These are phyloP conservation scores for Lyophyllum semitale DNA, from an alignment of 768 basidiomycete species.

Conservation along the genomic window DNA sequence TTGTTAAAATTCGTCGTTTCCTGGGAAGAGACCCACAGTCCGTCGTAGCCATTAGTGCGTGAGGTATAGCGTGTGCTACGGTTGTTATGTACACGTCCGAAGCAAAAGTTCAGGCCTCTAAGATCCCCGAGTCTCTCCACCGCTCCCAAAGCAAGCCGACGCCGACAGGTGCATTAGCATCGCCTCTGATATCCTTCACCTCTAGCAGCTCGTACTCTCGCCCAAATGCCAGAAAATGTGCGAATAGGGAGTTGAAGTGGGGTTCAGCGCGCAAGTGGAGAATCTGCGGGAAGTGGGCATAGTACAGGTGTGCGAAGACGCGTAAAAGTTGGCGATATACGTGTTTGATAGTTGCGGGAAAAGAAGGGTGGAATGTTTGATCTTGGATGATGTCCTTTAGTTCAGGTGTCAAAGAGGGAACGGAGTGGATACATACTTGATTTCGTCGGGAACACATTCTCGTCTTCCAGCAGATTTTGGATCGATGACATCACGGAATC, in stretches of 20 bases:
- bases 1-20: neutral
- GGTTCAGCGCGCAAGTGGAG: conserved; percentile 92
- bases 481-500: conserved; percentile 98
- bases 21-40: neutral
- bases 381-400: conserved; percentile 44
- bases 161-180: conserved; percentile 61
- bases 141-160: conserved; percentile 83
- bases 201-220: conserved; percentile 91
- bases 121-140: conserved; percentile 84
- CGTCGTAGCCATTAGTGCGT: neutral
- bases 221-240: conserved; percentile 96
- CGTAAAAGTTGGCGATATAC: conserved; percentile 96
- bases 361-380: conserved; percentile 82
- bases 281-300: conserved; percentile 89
- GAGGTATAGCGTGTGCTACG: neutral
- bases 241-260: conserved; percentile 96
- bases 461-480: conserved; percentile 93
- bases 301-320: conserved; percentile 96
- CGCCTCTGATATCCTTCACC: conserved; percentile 82
- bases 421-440: conserved; percentile 57
- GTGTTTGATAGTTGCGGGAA: conserved; percentile 89
- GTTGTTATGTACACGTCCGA: neutral
- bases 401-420: neutral
- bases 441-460: conserved; percentile 92
- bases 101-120: conserved; percentile 23